Base-by-base conservation (phyloP, 331 rosid genomes). In the Malus hybrid region DNA sequence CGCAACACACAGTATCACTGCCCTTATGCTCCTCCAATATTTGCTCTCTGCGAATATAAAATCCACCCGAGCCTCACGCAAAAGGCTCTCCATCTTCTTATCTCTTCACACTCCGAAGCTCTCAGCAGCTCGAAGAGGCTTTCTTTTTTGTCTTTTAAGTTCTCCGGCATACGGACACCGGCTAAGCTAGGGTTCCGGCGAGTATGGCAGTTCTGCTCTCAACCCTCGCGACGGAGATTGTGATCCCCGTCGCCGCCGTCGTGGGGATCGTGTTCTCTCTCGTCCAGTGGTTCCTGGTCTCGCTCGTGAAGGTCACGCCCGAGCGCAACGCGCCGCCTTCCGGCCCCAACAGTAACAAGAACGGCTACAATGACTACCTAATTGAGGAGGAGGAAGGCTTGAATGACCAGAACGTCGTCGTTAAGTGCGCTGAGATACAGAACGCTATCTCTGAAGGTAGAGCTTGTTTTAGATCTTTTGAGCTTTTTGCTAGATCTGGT, bases 351-450 rank as follows among this genome's bases (percentile, higher is more conserved):
- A 82, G 46, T 69, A 76, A 75, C 69, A 90, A 90, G 85, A 87
- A 88, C 50, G 96, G 96, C 15, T 84, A 72, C 71, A 78, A 73
- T 4, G 96, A 87, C 71, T 85, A 77, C 60, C 81, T 90, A 54
- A 88, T 90, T 18, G 93, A 90, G 59, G 96, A 90, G 63, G 96
- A 90, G 50, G 96, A 90, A 55, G 96, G 93, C 39, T 71, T 90
- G 78, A 80, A 85, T 74, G 96, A 90, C 85, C 87, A 90, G 24
- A 83, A 81, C 78, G 90, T 90, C 61, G 89, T 90, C 72, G 73
- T 48, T 4, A 90, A 88, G 80, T 90, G 96, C 36, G 96, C 96
- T 10, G 96, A 90, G 12, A 90, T 90, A 65, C 96, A 90, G 84
- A 87, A 5, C 46, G 96, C 96, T 9, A 88, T 90, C 56, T 88